phyloP scores from a whole-genome alignment of 345 rosid genomes.

The Linum lewisii region DNA sequence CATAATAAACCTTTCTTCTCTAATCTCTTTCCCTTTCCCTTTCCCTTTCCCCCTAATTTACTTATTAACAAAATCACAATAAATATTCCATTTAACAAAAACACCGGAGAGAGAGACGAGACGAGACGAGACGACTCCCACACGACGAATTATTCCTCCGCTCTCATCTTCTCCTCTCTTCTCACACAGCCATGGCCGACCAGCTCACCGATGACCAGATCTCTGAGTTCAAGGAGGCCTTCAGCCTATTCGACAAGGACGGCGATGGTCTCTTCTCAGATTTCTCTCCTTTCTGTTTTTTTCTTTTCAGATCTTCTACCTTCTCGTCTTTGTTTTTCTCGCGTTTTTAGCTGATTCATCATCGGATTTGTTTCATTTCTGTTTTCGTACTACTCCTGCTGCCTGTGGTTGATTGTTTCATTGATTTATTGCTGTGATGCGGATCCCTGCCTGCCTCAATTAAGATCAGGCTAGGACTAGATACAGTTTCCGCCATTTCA shows the following conservation, averaged over 20 bases:
- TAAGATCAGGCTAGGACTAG: not conserved
- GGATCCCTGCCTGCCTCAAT: not conserved
- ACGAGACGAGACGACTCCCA: not conserved
- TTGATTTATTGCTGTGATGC: not conserved
- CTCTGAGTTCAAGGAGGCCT: conserved; percentile 1
- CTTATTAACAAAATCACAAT: not conserved
- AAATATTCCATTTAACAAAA: not conserved
- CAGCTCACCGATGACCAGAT: conserved; percentile 1
- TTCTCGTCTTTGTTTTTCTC: not conserved
- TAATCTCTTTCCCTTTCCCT: too few relatives aligned
- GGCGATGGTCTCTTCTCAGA: not conserved
- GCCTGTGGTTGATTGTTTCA: not conserved
- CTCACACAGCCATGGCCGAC: not conserved
- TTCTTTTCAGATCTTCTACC: not conserved
- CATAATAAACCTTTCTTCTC: not conserved
- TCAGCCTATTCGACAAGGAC: conserved; percentile 1
- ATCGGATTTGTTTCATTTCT: not conserved
- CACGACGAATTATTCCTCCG: not conserved
- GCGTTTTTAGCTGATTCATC: not conserved
- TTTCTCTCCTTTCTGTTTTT: not conserved
- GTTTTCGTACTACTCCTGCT: not conserved
- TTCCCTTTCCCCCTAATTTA: not conserved
- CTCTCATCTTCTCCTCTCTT: not conserved
- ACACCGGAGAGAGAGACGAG: not conserved
- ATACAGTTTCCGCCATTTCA: not conserved